A percentile compares a stretch with the other conserved stretches of the same genome.
phyloP scores from a whole-genome alignment of 805 yeast genomes.

The Blastobotrys parvus region DNA sequence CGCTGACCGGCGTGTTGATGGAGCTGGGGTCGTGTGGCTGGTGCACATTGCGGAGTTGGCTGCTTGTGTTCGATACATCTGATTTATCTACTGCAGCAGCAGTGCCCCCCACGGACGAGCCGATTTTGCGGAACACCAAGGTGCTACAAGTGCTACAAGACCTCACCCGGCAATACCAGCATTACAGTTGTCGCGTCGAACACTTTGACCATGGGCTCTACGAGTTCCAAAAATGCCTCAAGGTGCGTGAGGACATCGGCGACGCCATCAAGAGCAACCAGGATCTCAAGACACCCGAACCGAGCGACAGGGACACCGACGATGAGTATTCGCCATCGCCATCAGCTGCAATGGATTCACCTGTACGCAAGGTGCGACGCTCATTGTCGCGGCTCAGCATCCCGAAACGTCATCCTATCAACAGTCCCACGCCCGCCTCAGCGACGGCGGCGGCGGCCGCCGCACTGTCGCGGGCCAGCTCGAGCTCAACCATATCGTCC shows the following conservation, averaged over 20 bases:
- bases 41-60: slow-evolving; percentile 17
- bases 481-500: neutral
- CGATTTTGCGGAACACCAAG: neutral
- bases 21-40: slow-evolving; percentile 21
- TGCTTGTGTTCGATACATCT: slow-evolving; percentile 12
- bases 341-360: no score
- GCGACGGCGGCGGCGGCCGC: neutral
- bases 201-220: slow-evolving; percentile 8
- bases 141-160: slow-evolving; percentile 5
- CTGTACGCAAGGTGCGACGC: neutral
- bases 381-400: neutral
- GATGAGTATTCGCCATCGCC: neutral
- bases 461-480: neutral
- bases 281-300: neutral
- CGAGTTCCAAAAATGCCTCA: slow-evolving; percentile 6
- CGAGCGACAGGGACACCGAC: neutral
- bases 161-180: slow-evolving; percentile 12
- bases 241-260: slow-evolving; percentile 10
- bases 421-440: neutral
- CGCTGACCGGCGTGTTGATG: slow-evolving; percentile 18
- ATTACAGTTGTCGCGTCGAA: slow-evolving; percentile 5
- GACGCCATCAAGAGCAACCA: slow-evolving; percentile 12
- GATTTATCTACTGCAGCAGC: neutral
- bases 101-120: neutral
- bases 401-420: neutral